These are phyloP conservation scores for Madurella fahalii DNA, from an alignment of 2,329 filamentous ascomycete species.

Conservation along the genomic window DNA sequence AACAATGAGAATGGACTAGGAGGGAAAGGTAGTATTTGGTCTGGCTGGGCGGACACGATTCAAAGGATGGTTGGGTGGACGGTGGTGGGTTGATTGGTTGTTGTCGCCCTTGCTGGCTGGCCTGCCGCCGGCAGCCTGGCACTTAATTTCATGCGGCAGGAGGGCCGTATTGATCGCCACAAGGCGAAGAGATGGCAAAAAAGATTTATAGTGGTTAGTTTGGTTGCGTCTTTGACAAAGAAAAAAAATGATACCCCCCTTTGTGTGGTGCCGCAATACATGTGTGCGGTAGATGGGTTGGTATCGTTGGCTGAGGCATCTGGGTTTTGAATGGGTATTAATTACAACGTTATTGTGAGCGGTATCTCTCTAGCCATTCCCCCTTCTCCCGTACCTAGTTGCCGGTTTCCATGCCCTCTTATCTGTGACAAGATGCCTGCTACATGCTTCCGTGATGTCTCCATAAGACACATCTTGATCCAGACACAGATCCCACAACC, in stretches of 20 bases:
- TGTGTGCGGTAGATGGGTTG: neutral
- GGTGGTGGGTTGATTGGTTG: neutral
- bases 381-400: too few species aligned
- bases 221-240: neutral
- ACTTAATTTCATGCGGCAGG: neutral
- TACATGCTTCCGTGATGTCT: too few species aligned
- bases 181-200: neutral
- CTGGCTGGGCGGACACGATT: neutral
- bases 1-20: neutral
- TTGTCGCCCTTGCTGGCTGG: neutral
- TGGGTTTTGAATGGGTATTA: too few species aligned
- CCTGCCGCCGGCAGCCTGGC: neutral
- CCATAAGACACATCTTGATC: too few species aligned
- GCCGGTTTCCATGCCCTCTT: too few species aligned
- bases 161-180: neutral
- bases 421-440: too few species aligned
- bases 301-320: too few species aligned
- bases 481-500: too few species aligned
- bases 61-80: neutral
- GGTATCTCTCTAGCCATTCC: too few species aligned
- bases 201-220: neutral
- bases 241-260: neutral
- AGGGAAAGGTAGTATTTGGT: neutral
- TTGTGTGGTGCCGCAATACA: neutral
- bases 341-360: too few species aligned